Conservation (phyloP, 1,284 basidiomycete genomes). For the Boletus subluridellus region DNA sequence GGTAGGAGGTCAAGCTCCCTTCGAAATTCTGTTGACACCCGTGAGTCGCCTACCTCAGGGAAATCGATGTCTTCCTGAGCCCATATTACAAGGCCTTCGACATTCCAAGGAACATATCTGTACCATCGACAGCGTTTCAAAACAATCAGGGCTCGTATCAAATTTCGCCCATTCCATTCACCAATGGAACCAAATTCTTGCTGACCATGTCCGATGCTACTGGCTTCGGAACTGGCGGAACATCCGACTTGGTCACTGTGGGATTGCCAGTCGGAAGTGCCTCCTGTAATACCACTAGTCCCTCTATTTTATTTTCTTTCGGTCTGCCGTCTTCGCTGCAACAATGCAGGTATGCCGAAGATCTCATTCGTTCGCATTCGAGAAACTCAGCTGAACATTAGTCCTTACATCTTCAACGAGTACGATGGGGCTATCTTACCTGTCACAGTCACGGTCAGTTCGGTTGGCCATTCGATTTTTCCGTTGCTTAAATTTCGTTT, state of each 20-base stretch:
- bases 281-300: slow-evolving; percentile 49
- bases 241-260: slow-evolving; percentile 49
- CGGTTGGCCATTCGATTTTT: not conserved
- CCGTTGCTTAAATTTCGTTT: not conserved
- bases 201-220: slow-evolving; percentile 69
- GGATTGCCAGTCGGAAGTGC: slow-evolving; percentile 44
- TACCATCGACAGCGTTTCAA: slow-evolving; percentile 54
- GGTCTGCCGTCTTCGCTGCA: slow-evolving; percentile 50
- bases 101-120: slow-evolving; percentile 48
- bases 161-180: slow-evolving; percentile 43
- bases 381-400: slow-evolving; percentile 29
- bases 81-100: slow-evolving; percentile 22
- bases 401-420: slow-evolving; percentile 50
- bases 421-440: slow-evolving; percentile 57
- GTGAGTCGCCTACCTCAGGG: slow-evolving; percentile 41
- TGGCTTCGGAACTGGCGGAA: slow-evolving; percentile 65
- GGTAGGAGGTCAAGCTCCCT: slow-evolving; percentile 62
- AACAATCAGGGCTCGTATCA: slow-evolving; percentile 55
- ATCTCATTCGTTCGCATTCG: not conserved
- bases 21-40: slow-evolving; percentile 53
- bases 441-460: slow-evolving; percentile 54
- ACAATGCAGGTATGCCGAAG: slow-evolving; percentile 57
- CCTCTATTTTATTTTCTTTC: slow-evolving; percentile 48
- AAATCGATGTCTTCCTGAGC: slow-evolving; percentile 5
- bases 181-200: slow-evolving; percentile 43